These are phyloP conservation scores for Cicer cuneatum DNA, from an alignment of 306 rosid genomes.

Conservation along the genomic window DNA sequence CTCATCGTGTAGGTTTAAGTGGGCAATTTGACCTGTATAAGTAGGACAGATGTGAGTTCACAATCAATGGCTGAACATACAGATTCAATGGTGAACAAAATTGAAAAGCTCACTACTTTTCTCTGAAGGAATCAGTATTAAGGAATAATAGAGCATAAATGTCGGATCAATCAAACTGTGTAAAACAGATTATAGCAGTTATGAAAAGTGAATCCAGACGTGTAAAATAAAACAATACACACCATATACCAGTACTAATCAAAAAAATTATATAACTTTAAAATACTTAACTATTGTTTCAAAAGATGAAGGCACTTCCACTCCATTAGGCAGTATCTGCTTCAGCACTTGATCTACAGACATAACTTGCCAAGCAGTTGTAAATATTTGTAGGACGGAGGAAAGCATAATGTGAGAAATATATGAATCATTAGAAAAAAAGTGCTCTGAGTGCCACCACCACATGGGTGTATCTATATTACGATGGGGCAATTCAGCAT, in stretches of 20 bases:
- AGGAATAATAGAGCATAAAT: constrained; percentile 7
- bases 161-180: not conserved
- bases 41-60: constrained; percentile 47
- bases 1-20: constrained; percentile 88
- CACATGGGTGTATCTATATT: not conserved
- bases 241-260: not conserved
- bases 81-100: constrained; percentile 33
- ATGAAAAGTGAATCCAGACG: constrained; percentile 19
- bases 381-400: constrained; percentile 8
- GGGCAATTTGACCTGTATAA: constrained; percentile 93
- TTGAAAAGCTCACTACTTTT: constrained; percentile 14
- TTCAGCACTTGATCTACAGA: constrained; percentile 84
- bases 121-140: not conserved
- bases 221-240: constrained; percentile 25
- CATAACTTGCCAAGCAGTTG: constrained; percentile 28
- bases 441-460: not conserved
- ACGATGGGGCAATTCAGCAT: not conserved
- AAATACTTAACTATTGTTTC: constrained; percentile 91
- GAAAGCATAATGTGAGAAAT: constrained; percentile 12
- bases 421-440: constrained; percentile 34
- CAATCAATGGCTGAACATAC: constrained; percentile 37
- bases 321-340: constrained; percentile 81
- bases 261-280: constrained; percentile 41
- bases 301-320: constrained; percentile 93
- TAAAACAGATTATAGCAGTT: not conserved